Percentiles rank a stretch among this genome's conserved stretches.
Conservation (phyloP, 495 filamentous ascomycete genomes). For the Podospora didyma region DNA sequence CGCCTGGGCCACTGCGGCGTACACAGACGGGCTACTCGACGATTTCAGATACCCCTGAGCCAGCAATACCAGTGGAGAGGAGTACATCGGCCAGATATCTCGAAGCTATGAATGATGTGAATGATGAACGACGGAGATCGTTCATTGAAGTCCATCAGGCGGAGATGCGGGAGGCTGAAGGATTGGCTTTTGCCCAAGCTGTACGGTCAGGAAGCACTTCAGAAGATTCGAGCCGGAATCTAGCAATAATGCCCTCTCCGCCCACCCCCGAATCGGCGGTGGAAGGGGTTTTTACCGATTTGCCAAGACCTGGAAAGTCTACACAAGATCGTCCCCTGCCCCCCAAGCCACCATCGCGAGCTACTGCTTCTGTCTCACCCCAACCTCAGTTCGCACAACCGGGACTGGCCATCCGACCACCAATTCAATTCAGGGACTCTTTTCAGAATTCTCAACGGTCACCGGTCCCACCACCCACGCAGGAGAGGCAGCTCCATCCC, state of each 20-base stretch:
- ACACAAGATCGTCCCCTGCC: constrained; percentile 3
- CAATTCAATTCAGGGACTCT: not conserved
- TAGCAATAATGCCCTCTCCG: not conserved
- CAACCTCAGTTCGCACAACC: not conserved
- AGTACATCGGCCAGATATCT: constrained; percentile 28
- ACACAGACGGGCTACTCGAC: constrained; percentile 47
- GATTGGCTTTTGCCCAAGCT: constrained; percentile 58
- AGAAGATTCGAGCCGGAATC: constrained; percentile 20
- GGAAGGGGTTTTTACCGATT: constrained; percentile 19
- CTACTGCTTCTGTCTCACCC: constrained; percentile 1
- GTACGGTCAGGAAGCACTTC: constrained; percentile 31
- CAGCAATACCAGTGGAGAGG: constrained; percentile 26
- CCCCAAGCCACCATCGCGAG: not conserved
- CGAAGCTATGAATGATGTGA: constrained; percentile 18
- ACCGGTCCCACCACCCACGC: constrained; percentile 4
- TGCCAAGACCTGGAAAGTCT: constrained; percentile 16
- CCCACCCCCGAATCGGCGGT: constrained; percentile 5
- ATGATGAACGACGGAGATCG: constrained; percentile 44
- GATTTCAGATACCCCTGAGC: constrained; percentile 21
- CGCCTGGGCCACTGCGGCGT: constrained; percentile 36
- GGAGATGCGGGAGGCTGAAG: constrained; percentile 73
- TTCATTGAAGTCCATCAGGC: constrained; percentile 57
- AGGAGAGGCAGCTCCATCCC: constrained; percentile 9
- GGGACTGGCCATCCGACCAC: not conserved
- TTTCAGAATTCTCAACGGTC: constrained; percentile 6